Conservation (phyloP, 2,329 filamentous ascomycete species). For the Aspergillus tanneri region DNA sequence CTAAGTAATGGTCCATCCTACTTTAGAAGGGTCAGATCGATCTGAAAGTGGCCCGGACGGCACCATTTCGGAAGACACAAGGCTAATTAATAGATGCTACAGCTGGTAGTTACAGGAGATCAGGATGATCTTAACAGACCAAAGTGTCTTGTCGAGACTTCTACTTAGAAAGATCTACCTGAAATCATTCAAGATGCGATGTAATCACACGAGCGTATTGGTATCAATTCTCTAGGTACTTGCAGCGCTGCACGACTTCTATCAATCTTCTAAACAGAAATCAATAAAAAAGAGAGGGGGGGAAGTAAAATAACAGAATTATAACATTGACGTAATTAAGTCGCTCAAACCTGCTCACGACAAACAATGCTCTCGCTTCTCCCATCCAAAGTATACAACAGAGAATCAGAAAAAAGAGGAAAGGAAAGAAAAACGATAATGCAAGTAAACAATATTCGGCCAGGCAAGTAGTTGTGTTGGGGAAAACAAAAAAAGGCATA, state of each 20-base stretch:
- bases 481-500: conserved; percentile 3
- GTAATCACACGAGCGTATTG: conserved; percentile 10
- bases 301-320: conserved; percentile 5
- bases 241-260: conserved; percentile 19
- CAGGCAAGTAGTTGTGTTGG: neutral
- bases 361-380: conserved; percentile 12
- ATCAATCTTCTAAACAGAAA: conserved; percentile 23
- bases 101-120: no score
- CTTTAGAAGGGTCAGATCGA: conserved; percentile 4
- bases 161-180: no score
- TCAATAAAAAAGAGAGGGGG: conserved; percentile 2
- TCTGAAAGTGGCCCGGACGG: no score
- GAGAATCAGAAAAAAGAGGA: no score
- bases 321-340: conserved; percentile 10
- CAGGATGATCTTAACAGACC: no score
- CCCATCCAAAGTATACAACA: conserved; percentile 18
- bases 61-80: no score
- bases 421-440: conserved; percentile 4
- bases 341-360: conserved; percentile 18
- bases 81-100: no score
- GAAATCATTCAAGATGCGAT: no score
- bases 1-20: conserved; percentile 5
- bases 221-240: conserved; percentile 25
- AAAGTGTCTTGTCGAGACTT: no score
- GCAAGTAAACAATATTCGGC: conserved; percentile 6